Base-by-base conservation (phyloP, 768 basidiomycete species). In the Lentinula sp. region DNA sequence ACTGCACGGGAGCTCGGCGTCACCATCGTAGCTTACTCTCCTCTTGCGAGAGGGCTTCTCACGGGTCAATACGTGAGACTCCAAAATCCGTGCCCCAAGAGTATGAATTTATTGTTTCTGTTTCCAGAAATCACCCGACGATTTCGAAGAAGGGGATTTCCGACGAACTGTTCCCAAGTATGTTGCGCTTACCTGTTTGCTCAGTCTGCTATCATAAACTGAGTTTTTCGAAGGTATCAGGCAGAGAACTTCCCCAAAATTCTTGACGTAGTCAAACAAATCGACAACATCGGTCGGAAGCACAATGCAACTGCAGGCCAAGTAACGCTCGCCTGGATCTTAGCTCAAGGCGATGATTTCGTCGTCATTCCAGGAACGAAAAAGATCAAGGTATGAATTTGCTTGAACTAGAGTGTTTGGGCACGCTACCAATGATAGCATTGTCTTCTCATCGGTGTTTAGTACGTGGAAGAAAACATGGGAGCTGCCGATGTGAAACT, bases 201-300 rank as follows among this genome's bases (percentile, higher is more conserved):
- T n/a, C 18, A 18, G 15, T 4, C n/a, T 32, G 1, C 63, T 40
- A 1, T 40, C 48, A 32, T 55, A 7, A 62, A 50, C 32, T 21
- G 5, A 37, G 18, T 39, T 50, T 55, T 37, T 28, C 28, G 11
- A 49, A 74, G 75, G 55, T 75, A 73, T 62, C 71, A 69, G 62
- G 67, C 74, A 37, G 73, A 75, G 66, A 80, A 80, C 69, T 81
- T 81, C 67, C 80, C 79, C 3, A 80, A 78, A 21, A 73, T 80
- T 40, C 65, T 79, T n/a, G 69, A 74, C 23, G 57, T 83, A n/a
- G 78, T 70, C 9, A 74, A 79, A 15, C 70, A 69, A 11, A 65
- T 82, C 21, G 68, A 73, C 54, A 64, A 64, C 13, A 70, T 81
- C 32, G 79, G 75, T 10, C 65, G 66, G 46, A 76, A 73, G 54